phyloP scores from a whole-genome alignment of 2,329 filamentous ascomycete genomes.

The Leptosphaerulina australis region DNA sequence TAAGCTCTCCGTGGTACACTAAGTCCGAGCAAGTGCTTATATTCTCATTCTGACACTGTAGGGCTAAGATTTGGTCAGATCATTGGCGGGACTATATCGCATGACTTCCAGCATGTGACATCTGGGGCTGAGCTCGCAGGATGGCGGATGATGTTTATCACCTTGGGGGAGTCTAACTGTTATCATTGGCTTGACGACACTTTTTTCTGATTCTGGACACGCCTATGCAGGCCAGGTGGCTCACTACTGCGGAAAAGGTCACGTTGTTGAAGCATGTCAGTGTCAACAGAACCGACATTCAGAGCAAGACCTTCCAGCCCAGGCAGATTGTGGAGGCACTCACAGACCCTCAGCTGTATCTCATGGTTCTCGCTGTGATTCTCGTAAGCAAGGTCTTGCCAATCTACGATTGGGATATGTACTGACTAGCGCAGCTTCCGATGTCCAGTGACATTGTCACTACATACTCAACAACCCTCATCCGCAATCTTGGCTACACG shows the following conservation, averaged over 20 bases:
- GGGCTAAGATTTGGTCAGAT: constrained; percentile 51
- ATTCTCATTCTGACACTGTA: constrained; percentile 67
- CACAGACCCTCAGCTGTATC: constrained; percentile 61
- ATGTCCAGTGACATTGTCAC: constrained; percentile 26
- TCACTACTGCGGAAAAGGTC: constrained; percentile 46
- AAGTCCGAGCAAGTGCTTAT: constrained; percentile 64
- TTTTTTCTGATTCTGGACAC: constrained; percentile 49
- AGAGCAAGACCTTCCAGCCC: constrained; percentile 68
- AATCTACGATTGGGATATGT: not conserved
- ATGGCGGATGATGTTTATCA: constrained; percentile 32
- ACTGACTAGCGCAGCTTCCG: constrained; percentile 7
- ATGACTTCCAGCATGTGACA: constrained; percentile 32
- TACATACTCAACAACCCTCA: constrained; percentile 30
- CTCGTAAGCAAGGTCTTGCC: constrained; percentile 10
- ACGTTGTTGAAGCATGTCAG: constrained; percentile 69
- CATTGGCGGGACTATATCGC: constrained; percentile 23
- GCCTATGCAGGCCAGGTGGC: constrained; percentile 49
- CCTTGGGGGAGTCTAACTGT: constrained; percentile 23
- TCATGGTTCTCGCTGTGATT: constrained; percentile 21
- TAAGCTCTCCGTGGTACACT: constrained; percentile 62
- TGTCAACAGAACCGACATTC: constrained; percentile 74
- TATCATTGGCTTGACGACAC: constrained; percentile 27
- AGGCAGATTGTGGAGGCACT: constrained; percentile 65
- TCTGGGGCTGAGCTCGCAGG: constrained; percentile 9
- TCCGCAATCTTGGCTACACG: constrained; percentile 25